Base-by-base conservation (phyloP, 2,329 filamentous ascomycete genomes). In the Neofusicoccum umdonicola region DNA sequence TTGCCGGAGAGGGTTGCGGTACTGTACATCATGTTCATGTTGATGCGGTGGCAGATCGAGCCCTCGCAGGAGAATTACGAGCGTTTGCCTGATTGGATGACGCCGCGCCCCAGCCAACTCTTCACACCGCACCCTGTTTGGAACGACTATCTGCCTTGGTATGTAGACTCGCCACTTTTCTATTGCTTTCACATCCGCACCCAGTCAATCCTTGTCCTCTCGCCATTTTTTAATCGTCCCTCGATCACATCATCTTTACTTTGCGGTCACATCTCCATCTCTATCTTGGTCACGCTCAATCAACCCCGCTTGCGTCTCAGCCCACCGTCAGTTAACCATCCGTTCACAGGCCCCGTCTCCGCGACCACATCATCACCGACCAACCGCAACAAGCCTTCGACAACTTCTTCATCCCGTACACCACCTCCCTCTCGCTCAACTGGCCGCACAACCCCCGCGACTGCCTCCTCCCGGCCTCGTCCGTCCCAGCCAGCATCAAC, bases 321-420 rank as follows among this genome's bases (percentile, higher is more conserved):
- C 27, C 27, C 27, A 31, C 27, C 27, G 27, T 31, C 27, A 31
- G 27, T 31, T 31, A 31, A 31, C 19, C 27, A 67, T 71, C 47
- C 67, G 71, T 37, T 2, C 34, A 35, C 65, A 81, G 79, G 81
- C 91, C 92, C 0, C 80, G 79, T 22, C 90, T 95, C 85, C 88
- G 92, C 34, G 89, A 93, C 66, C 81, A 81, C 22, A 79, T 74
- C 74, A 19, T 73, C 71, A 4, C 71, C 70, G n/a, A 76, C 74
- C 6, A 71, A 64, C 19, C 63, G 6, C 62, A 56, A 42, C 88
- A 88, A 64, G 81, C 85, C 0, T 94, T 96, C 71, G 89, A 93
- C 65, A 86, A 90, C 69, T 96, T 93, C 81, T 95, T 94, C 74
- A 85, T 94, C 17, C 90, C 91, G 0, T 96, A 88, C 75, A 95